A percentile compares a stretch with the other conserved stretches of the same genome.
Evolutionary conservation across 2,329 filamentous ascomycete species (phyloP).

Genomic region (Botryotinia narcissicola): DNA sequence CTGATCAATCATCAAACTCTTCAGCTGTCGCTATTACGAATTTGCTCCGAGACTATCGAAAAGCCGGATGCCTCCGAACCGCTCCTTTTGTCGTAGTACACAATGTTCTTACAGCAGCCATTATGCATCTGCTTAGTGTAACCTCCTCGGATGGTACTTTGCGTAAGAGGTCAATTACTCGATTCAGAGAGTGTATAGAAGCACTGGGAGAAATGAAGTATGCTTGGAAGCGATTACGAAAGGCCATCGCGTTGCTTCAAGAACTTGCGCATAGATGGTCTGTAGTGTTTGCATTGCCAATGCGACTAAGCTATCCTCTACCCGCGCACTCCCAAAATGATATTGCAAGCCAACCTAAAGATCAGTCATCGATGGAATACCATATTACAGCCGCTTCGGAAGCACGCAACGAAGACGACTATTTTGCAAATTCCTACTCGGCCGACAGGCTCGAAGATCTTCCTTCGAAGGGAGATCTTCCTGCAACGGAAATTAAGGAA

Average conservation of each 20-base stretch:
- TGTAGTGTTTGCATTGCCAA: slow-evolving; percentile 1
- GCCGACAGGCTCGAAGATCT: background rate
- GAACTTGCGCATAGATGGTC: slow-evolving; percentile 5
- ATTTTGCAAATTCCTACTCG: background rate
- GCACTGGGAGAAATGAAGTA: background rate
- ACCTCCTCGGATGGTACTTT: background rate
- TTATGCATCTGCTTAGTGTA: slow-evolving; percentile 7
- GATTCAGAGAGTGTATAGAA: slow-evolving; percentile 1
- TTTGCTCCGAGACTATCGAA: background rate
- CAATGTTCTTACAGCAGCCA: slow-evolving; percentile 1
- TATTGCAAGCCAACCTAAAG: background rate
- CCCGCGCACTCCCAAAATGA: background rate
- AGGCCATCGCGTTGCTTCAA: slow-evolving; percentile 1
- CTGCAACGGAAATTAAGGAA: background rate
- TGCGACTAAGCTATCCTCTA: background rate
- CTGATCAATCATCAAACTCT: background rate
- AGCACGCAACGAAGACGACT: background rate
- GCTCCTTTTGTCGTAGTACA: slow-evolving; percentile 2
- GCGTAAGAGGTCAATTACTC: background rate
- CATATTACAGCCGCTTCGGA: background rate
- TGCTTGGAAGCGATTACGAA: slow-evolving; percentile 2
- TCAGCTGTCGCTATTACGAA: background rate
- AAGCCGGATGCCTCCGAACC: background rate
- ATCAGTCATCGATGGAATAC: background rate
- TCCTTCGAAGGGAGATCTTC: background rate